A percentile compares a stretch with the other conserved stretches of the same genome.
phyloP scores from a whole-genome alignment of 1,139 yeast species.

The Hansenula sp. region DNA sequence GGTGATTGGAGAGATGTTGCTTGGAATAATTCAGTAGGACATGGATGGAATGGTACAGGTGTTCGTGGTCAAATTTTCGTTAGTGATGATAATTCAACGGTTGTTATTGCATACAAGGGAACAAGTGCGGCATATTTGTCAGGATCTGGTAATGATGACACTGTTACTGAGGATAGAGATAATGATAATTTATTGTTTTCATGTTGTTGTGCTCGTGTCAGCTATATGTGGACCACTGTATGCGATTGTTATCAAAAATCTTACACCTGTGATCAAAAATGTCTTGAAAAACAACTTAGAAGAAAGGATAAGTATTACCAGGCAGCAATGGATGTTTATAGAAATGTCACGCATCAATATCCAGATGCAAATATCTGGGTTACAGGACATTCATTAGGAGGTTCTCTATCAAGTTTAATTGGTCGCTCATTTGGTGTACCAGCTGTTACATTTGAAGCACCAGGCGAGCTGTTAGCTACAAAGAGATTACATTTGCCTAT shows the following conservation, averaged over 20 bases:
- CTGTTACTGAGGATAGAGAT: slow-evolving; percentile 72
- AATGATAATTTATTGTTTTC: slow-evolving; percentile 89
- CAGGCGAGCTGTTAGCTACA: slow-evolving; percentile 86
- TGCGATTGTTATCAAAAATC: slow-evolving; percentile 89
- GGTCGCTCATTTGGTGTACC: slow-evolving; percentile 93
- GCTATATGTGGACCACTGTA: slow-evolving; percentile 91
- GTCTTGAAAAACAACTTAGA: slow-evolving; percentile 74
- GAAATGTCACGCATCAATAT: slow-evolving; percentile 62
- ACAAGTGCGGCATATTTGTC: slow-evolving; percentile 78
- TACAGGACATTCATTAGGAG: slow-evolving; percentile 96
- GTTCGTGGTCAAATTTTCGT: slow-evolving; percentile 88
- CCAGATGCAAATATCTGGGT: slow-evolving; percentile 81
- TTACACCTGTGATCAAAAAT: slow-evolving; percentile 84
- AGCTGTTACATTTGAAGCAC: slow-evolving; percentile 87
- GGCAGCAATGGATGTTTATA: slow-evolving; percentile 74
- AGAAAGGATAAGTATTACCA: slow-evolving; percentile 78
- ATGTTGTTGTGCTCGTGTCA: slow-evolving; percentile 93
- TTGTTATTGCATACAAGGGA: slow-evolving; percentile 84
- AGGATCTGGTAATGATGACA: slow-evolving; percentile 64
- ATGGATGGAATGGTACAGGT: slow-evolving; percentile 88
- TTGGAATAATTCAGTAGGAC: slow-evolving; percentile 45
- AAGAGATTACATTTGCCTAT: slow-evolving; percentile 82
- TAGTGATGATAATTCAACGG: slow-evolving; percentile 56
- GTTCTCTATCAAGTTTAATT: slow-evolving; percentile 73
- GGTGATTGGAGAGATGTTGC: slow-evolving; percentile 91